phyloP scores from a whole-genome alignment of 345 rosid genomes.

The Brassica cretica region DNA sequence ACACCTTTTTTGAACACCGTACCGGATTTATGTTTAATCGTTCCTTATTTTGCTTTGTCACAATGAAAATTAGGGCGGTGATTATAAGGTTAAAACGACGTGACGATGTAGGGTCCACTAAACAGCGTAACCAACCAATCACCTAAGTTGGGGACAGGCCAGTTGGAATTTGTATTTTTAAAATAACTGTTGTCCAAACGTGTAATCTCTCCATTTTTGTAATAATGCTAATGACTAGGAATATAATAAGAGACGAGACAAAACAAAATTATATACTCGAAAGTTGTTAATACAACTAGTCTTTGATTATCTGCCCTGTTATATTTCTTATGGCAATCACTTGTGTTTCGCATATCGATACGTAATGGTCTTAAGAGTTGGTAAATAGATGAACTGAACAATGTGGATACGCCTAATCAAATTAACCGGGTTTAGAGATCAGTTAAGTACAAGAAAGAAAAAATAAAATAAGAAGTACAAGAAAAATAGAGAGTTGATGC shows the following conservation, averaged over 20 bases:
- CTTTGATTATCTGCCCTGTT: neutral
- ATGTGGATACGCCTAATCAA: neutral
- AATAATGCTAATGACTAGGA: neutral
- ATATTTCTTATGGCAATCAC: neutral
- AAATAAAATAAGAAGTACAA: no score
- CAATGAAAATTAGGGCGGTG: neutral
- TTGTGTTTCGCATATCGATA: neutral
- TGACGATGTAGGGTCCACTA: slow-evolving; percentile 3
- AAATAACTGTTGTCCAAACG: neutral
- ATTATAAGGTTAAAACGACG: neutral
- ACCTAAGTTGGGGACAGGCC: slow-evolving; percentile 12
- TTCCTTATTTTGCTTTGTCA: neutral
- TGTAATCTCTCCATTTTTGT: neutral
- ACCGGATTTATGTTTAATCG: neutral
- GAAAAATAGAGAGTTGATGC: neutral
- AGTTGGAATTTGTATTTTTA: slow-evolving; percentile 2
- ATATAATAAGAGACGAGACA: neutral
- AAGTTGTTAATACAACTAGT: neutral
- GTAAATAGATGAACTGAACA: neutral
- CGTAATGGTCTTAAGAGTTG: neutral
- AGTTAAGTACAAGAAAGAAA: no score
- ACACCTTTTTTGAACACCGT: no score
- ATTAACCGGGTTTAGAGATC: neutral
- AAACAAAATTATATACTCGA: neutral
- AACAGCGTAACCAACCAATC: slow-evolving; percentile 20